Conservation (phyloP, 305 asterid species). For the Plantago coronopus region DNA sequence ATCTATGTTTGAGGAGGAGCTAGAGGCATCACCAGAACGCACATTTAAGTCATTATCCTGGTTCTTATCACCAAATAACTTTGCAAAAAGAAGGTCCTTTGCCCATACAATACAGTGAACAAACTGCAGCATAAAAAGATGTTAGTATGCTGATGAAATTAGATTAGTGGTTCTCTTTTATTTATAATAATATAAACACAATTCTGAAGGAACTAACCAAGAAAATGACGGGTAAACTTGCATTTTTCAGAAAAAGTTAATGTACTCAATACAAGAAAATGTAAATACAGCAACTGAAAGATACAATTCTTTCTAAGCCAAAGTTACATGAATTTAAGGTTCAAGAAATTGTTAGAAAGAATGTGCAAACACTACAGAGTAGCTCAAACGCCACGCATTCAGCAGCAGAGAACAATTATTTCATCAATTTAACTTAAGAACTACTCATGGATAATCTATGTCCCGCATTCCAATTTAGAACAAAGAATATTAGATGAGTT, state of each 20-base stretch:
- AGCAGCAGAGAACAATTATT: no score
- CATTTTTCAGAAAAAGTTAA: no score
- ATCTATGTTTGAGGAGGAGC: conserved; percentile 56
- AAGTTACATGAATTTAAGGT: no score
- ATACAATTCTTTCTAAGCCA: no score
- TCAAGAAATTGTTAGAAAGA: no score
- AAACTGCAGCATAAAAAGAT: conserved; percentile 55
- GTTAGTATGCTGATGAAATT: conserved; percentile 14
- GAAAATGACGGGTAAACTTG: no score
- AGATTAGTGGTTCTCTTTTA: background rate
- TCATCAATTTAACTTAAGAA: no score
- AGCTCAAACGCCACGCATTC: no score
- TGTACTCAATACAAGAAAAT: no score
- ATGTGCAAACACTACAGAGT: no score
- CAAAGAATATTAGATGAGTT: conserved; percentile 9
- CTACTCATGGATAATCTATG: background rate
- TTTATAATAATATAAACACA: background rate
- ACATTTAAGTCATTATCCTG: conserved; percentile 90
- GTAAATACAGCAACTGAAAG: no score
- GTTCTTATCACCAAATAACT: conserved; percentile 86
- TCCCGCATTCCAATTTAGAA: conserved; percentile 2
- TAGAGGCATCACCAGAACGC: conserved; percentile 70
- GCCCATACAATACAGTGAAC: conserved; percentile 99
- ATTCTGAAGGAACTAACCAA: no score
- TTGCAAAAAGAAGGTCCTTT: conserved; percentile 94